phyloP scores from a whole-genome alignment of 305 asterid genomes.

The Petunia hybrid region DNA sequence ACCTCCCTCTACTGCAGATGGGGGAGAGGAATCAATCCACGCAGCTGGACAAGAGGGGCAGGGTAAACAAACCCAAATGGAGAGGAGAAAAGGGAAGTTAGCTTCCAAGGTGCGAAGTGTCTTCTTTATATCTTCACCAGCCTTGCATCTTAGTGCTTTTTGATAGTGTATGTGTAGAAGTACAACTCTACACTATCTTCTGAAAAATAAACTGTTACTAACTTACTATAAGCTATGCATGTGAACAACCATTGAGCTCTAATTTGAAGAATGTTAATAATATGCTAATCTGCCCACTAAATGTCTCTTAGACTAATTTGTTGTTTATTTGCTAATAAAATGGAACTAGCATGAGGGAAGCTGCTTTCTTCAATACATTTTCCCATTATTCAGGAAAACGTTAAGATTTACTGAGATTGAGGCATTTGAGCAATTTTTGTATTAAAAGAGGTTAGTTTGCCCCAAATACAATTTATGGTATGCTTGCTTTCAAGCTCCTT shows the following conservation, averaged over 20 bases:
- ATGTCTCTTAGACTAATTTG: constrained; percentile 20
- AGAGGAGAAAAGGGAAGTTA: constrained; percentile 38
- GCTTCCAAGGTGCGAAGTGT: constrained; percentile 51
- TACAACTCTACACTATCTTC: constrained; percentile 16
- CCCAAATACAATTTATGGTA: not conserved
- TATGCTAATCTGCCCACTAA: constrained; percentile 24
- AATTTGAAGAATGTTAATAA: constrained; percentile 7
- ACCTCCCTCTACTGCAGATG: constrained; percentile 40
- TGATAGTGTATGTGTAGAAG: not conserved
- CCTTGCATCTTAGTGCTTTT: constrained; percentile 20
- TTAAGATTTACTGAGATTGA: not conserved
- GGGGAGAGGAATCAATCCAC: constrained; percentile 45
- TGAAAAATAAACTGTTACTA: constrained; percentile 13
- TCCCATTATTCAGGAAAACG: constrained; percentile 4
- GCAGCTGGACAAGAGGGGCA: constrained; percentile 49
- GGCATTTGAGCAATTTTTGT: not conserved
- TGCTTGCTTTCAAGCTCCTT: constrained; percentile 21
- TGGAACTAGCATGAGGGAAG: not conserved
- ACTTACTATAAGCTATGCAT: not conserved
- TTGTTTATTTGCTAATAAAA: constrained; percentile 8
- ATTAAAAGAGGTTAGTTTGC: not conserved
- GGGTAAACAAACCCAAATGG: constrained; percentile 38
- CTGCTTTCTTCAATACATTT: not conserved
- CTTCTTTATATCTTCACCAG: constrained; percentile 21
- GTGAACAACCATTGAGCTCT: not conserved